These are phyloP conservation scores for Amniculicola lignicola DNA, from an alignment of 495 filamentous ascomycete species.

Conservation along the genomic window DNA sequence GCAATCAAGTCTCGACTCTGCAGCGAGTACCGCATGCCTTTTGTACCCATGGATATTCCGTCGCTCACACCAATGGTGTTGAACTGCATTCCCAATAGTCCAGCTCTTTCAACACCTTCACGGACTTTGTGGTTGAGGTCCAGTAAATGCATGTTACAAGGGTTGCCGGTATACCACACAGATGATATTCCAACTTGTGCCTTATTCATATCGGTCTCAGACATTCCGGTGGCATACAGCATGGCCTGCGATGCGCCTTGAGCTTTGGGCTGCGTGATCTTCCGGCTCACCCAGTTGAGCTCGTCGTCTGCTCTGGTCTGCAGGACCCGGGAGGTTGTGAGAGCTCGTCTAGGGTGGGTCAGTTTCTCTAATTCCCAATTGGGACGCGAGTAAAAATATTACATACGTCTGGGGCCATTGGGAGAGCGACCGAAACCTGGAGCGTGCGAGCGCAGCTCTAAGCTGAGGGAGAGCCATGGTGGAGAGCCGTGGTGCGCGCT, in stretches of 20 bases:
- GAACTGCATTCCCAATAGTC: constrained; percentile 64
- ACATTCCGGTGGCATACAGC: constrained; percentile 91
- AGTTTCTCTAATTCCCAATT: neutral
- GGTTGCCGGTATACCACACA: constrained; percentile 87
- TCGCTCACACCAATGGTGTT: constrained; percentile 96
- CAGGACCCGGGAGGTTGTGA: constrained; percentile 28
- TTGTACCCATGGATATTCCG: constrained; percentile 75
- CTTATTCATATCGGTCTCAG: constrained; percentile 81
- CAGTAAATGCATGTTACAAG: constrained; percentile 98
- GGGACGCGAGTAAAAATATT: constrained; percentile 11
- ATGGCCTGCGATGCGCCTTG: constrained; percentile 98
- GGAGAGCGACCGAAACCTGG: constrained; percentile 11
- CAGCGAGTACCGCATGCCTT: constrained; percentile 89
- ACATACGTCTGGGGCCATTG: constrained; percentile 30
- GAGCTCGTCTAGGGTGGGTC: constrained; percentile 25
- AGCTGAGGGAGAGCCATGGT: constrained; percentile 27
- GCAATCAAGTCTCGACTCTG: constrained; percentile 95
- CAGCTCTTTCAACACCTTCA: constrained; percentile 67
- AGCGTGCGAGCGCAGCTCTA: constrained; percentile 21
- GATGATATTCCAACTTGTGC: constrained; percentile 96
- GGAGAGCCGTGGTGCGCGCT: constrained; percentile 2
- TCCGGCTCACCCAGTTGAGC: constrained; percentile 71
- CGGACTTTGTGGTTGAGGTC: constrained; percentile 79
- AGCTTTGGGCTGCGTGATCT: constrained; percentile 91
- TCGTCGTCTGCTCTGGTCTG: constrained; percentile 20